phyloP scores from a whole-genome alignment of 1,284 basidiomycete genomes.

The Sphagnurus paluster region DNA sequence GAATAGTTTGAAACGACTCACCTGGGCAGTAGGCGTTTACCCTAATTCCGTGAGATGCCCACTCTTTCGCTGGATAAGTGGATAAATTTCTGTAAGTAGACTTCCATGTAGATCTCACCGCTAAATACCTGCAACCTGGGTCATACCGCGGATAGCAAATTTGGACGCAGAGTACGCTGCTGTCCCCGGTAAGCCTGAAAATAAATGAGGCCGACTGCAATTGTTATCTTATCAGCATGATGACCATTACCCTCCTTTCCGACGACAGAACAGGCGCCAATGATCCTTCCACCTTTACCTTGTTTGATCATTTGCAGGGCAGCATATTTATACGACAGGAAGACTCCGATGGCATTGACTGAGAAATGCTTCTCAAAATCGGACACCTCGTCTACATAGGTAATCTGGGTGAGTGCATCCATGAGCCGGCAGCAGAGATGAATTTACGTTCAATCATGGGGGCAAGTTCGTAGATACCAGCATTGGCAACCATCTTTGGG shows the following conservation, averaged over 20 bases:
- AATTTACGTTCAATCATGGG: conserved; percentile 17
- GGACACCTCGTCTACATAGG: conserved; percentile 9
- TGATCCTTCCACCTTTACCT: conserved; percentile 21
- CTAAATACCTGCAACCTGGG: too few relatives aligned
- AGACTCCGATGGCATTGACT: conserved; percentile 18
- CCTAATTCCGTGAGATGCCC: too few relatives aligned
- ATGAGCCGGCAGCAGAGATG: neutral
- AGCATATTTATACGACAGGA: conserved; percentile 23
- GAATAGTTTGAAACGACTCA: too few relatives aligned
- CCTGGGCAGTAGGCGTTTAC: too few relatives aligned
- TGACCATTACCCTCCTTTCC: conserved; percentile 14
- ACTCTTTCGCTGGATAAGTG: too few relatives aligned
- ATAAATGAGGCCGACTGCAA: neutral
- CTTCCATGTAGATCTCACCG: too few relatives aligned
- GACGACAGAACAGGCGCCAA: conserved; percentile 18
- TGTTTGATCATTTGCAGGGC: conserved; percentile 23
- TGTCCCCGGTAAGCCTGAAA: too few relatives aligned
- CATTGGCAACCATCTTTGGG: conserved; percentile 29
- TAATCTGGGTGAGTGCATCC: too few relatives aligned
- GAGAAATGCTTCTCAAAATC: conserved; percentile 20
- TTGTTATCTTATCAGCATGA: neutral
- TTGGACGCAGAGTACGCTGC: too few relatives aligned
- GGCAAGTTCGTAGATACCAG: conserved; percentile 20
- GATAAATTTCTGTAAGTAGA: too few relatives aligned
- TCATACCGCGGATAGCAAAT: too few relatives aligned